Percentiles rank a stretch among this genome's conserved stretches.
phyloP scores from a whole-genome alignment of 805 yeast genomes.

The Blastobotrys muscicola region DNA sequence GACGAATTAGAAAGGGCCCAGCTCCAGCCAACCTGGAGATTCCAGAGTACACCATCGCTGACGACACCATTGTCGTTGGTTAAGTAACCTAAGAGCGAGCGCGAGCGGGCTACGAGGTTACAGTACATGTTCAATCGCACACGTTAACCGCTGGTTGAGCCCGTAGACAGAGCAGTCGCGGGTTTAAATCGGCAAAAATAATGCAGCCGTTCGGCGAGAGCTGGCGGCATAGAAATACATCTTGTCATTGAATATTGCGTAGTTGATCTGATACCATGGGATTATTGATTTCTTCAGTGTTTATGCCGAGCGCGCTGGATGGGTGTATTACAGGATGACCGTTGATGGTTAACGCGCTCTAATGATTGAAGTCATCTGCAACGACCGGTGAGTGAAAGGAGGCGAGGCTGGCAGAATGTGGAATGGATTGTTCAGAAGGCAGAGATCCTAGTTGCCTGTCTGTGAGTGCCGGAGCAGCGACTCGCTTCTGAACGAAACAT shows the following conservation, averaged over 20 bases:
- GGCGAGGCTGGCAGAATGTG: not conserved
- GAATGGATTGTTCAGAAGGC: no score
- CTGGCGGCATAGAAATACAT: not conserved
- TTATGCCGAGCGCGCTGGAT: no score
- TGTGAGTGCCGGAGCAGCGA: no score
- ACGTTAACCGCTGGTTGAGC: not conserved
- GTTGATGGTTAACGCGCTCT: no score
- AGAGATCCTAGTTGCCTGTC: no score
- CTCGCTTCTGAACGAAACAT: no score
- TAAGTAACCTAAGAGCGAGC: constrained; percentile 29
- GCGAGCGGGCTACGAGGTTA: not conserved
- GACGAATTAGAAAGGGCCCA: constrained; percentile 99
- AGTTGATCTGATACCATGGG: no score
- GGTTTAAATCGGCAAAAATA: not conserved
- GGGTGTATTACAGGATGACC: no score
- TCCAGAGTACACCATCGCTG: constrained; percentile 82
- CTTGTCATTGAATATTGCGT: no score
- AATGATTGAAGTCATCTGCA: constrained; percentile 68
- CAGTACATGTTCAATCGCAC: not conserved
- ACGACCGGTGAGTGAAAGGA: constrained; percentile 42
- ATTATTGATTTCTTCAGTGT: no score
- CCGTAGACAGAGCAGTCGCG: not conserved
- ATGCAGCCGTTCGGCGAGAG: not conserved
- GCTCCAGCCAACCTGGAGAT: constrained; percentile 98
- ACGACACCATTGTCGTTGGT: constrained; percentile 83